Percentiles rank a stretch among this genome's conserved stretches.
These are phyloP conservation scores for Podaxis sp. DNA, from an alignment of 768 basidiomycete genomes.

Conservation along the genomic window DNA sequence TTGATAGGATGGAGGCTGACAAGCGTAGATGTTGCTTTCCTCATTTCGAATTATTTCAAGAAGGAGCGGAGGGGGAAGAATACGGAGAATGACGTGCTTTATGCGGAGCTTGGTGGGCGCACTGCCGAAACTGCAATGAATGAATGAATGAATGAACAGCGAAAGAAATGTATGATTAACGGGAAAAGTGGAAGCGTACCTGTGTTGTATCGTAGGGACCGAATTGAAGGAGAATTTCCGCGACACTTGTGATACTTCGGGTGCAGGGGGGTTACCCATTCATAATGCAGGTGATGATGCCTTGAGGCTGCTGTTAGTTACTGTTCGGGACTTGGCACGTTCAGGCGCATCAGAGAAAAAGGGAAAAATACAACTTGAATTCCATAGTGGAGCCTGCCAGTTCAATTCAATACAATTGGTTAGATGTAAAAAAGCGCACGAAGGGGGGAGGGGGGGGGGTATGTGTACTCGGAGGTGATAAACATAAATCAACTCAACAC, in stretches of 20 bases:
- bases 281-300: not conserved
- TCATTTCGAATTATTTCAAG: conserved; percentile 32
- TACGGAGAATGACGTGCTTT: conserved; percentile 5
- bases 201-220: not conserved
- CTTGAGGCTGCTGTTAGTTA: not conserved
- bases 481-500: not conserved
- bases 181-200: not conserved
- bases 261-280: too few relatives aligned
- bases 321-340: not conserved
- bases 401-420: not conserved
- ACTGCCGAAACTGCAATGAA: not conserved
- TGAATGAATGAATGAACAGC: not conserved
- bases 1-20: not conserved
- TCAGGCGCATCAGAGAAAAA: not conserved
- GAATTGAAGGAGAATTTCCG: not conserved
- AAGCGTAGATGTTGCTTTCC: conserved; percentile 27
- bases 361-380: not conserved
- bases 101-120: conserved; percentile 9
- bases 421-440: not conserved
- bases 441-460: not conserved
- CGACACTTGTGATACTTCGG: not conserved
- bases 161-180: not conserved
- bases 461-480: not conserved
- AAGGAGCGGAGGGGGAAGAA: conserved; percentile 18
- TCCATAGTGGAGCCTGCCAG: not conserved